These are phyloP conservation scores for Mycena crocata DNA, from an alignment of 768 basidiomycete species.

Conservation along the genomic window DNA sequence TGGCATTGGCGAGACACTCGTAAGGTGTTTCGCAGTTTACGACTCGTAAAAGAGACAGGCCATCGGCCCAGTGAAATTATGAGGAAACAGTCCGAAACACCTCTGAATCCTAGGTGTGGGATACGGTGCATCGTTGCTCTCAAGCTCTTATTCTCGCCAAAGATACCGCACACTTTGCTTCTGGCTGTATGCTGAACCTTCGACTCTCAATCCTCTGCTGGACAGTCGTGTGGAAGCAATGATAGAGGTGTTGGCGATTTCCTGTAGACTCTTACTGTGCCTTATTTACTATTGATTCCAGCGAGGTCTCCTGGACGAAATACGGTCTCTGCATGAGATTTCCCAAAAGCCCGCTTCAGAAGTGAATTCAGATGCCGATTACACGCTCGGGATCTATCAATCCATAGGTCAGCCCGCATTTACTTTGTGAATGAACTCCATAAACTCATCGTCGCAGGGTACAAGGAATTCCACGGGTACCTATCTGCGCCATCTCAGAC, in stretches of 20 bases:
- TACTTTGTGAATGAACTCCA: neutral
- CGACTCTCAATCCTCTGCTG: constrained; percentile 72
- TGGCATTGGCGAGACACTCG: constrained; percentile 98
- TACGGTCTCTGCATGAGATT: constrained; percentile 59
- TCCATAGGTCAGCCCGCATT: constrained; percentile 75
- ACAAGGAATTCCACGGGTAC: constrained; percentile 87
- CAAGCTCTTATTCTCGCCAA: constrained; percentile 15
- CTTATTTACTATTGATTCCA: constrained; percentile 42
- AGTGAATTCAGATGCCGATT: constrained; percentile 53
- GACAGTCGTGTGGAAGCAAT: constrained; percentile 89
- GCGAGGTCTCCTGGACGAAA: constrained; percentile 87
- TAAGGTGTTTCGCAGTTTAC: constrained; percentile 86
- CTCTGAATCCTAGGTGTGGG: constrained; percentile 63
- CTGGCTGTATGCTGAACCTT: constrained; percentile 87
- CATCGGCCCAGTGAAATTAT: constrained; percentile 76
- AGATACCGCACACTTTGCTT: constrained; percentile 90
- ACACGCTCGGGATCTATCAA: constrained; percentile 91
- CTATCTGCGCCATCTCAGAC: constrained; percentile 58
- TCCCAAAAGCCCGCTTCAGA: constrained; percentile 13
- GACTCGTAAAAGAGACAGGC: constrained; percentile 79
- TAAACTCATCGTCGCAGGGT: constrained; percentile 65
- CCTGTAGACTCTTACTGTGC: neutral
- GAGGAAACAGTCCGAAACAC: constrained; percentile 64
- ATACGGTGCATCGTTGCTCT: neutral
- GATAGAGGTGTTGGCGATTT: constrained; percentile 73